Evolutionary conservation across 495 filamentous ascomycete genomes (phyloP).

Genomic region (Aspergillus cristatus): DNA sequence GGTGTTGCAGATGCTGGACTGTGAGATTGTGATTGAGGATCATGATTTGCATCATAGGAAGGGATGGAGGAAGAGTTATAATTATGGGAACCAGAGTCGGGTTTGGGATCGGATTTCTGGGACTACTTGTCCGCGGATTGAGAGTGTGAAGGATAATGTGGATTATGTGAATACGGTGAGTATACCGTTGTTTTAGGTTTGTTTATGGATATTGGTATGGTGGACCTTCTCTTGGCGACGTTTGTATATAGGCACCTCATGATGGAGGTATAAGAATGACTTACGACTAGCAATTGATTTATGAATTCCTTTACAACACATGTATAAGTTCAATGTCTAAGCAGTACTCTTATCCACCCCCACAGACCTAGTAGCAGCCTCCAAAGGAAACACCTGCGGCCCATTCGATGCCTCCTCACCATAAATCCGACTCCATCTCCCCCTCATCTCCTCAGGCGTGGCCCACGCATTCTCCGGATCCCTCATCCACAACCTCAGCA

Average conservation of each 20-base stretch:
- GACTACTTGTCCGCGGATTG: constrained; percentile 27
- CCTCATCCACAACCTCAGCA: constrained; percentile 45
- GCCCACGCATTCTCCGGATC: constrained; percentile 43
- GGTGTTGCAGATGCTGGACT: constrained; percentile 23
- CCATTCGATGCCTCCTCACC: background rate
- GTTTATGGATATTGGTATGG: too few relatives aligned
- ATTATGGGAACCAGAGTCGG: constrained; percentile 37
- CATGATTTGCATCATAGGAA: constrained; percentile 38
- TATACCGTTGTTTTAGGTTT: constrained; percentile 21
- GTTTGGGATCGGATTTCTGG: constrained; percentile 36
- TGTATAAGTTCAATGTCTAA: too few relatives aligned
- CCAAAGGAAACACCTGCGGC: background rate
- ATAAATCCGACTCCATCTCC: background rate
- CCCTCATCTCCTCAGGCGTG: background rate
- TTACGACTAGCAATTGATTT: too few relatives aligned
- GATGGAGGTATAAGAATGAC: too few relatives aligned
- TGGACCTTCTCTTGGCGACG: too few relatives aligned
- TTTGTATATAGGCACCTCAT: too few relatives aligned
- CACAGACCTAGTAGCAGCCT: background rate
- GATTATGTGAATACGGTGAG: constrained; percentile 26
- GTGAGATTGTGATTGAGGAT: constrained; percentile 35
- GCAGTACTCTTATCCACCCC: background rate
- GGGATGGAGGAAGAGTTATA: constrained; percentile 35
- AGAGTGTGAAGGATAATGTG: constrained; percentile 23
- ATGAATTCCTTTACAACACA: too few relatives aligned